Evolutionary conservation across 2,329 filamentous ascomycete species (phyloP), one percentile per base, ranked within the genome.

Genomic region (Fusarium solani-melongenae): DNA sequence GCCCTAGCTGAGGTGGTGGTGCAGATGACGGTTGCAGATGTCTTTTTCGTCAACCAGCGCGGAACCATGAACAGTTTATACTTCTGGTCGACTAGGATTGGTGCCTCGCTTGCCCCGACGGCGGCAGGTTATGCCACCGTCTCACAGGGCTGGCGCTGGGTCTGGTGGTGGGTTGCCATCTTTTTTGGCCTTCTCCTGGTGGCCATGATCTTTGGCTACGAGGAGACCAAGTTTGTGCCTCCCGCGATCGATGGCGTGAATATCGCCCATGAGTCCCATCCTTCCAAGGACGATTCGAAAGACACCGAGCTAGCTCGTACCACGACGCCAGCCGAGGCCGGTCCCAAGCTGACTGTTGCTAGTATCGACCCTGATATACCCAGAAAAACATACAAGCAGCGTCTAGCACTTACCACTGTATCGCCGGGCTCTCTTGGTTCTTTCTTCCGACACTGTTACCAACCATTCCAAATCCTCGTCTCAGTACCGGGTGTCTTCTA

Each of bases 41-140:
- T 82, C 2, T 81, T 81, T 49, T 81, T 81, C 53, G 69, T 81
- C 1, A 76, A 81, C 56, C 77, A 81, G 33, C 68, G 77, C 22
- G 86, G 83, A 0, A 76, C 80, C 2, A 84, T 86, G 83, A 89
- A 88, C 27, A 55, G 64, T 17, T 6, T 70, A 2, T 70, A 56
- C 34, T 51, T 68, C 66, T 84, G 80, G 6, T 57, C 72, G 15
- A 76, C 75, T 6, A 77, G 77, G 36, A 69, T 72, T 3, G 81
- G 79, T 7, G 75, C 78, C 1, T 81, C 78, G 22, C 73, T 82
- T 7, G 75, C 71, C 1, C 79, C 79, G 3, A 69, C 82, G 15
- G 79, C 79, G 6, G 75, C 80, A 4, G 80, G 81, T 2, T 76
- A 77, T 17, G 71, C 79, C 1, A 67, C 72, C 1, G 70, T 66